A percentile compares a stretch with the other conserved stretches of the same genome.
phyloP scores from a whole-genome alignment of 306 rosid species.

The Hippophae gyantsensis region DNA sequence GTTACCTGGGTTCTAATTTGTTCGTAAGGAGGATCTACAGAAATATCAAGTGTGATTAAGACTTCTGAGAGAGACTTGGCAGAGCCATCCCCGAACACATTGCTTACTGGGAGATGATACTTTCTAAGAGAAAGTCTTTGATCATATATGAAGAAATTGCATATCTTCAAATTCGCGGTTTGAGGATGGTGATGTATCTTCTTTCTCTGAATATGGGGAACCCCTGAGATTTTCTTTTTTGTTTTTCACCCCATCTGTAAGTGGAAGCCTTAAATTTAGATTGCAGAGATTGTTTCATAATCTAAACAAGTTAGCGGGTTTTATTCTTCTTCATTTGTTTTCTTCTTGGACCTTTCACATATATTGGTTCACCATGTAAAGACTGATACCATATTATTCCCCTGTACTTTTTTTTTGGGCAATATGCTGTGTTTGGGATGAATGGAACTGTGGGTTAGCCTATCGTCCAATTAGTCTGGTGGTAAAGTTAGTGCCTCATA shows the following conservation, averaged over 20 bases:
- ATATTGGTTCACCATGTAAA: slow-evolving; percentile 34
- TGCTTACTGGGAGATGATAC: slow-evolving; percentile 19
- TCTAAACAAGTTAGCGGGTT: slow-evolving; percentile 48
- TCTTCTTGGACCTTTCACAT: slow-evolving; percentile 27
- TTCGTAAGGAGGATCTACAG: slow-evolving; percentile 99
- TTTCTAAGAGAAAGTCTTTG: slow-evolving; percentile 39
- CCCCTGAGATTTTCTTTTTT: slow-evolving; percentile 36
- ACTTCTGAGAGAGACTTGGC: slow-evolving; percentile 20
- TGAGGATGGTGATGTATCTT: slow-evolving; percentile 47
- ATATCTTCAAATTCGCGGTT: slow-evolving; percentile 41
- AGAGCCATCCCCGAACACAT: slow-evolving; percentile 30
- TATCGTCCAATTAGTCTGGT: too few species aligned
- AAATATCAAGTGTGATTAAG: slow-evolving; percentile 95
- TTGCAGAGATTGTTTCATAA: slow-evolving; percentile 51
- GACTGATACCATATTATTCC: slow-evolving; percentile 26
- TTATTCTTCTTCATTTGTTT: slow-evolving; percentile 34
- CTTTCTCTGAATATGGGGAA: slow-evolving; percentile 45
- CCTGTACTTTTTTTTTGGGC: neutral
- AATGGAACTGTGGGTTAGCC: slow-evolving; percentile 11
- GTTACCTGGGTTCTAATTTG: slow-evolving; percentile 89
- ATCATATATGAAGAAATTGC: slow-evolving; percentile 28
- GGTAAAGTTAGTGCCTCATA: too few species aligned
- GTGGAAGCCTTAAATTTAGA: slow-evolving; percentile 68
- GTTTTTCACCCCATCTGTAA: slow-evolving; percentile 45
- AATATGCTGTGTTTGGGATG: slow-evolving; percentile 16